Base-by-base conservation (phyloP, 2,329 filamentous ascomycete genomes). In the Cercospora zeina region DNA sequence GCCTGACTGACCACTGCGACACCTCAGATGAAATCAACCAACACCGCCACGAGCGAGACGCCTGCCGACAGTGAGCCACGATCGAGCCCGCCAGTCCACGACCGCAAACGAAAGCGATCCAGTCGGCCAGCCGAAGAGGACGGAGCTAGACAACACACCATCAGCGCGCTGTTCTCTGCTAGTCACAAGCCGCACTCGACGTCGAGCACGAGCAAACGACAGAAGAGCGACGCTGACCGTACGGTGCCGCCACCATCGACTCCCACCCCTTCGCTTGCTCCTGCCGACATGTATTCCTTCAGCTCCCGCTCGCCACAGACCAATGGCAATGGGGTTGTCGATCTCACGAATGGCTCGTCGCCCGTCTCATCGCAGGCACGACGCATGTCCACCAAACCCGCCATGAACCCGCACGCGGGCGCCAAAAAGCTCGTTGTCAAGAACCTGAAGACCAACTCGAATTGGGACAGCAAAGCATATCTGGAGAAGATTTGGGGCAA, bases 351-450 rank as follows among this genome's bases (percentile, higher is more conserved):
- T 62, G 70, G 73, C 68, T 70, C 75, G 67, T 68, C 73, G 2
- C 64, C 71, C 16, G 37, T 66, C 11, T 64, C 69, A 16, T 65
- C 70, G 5, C 66, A 71, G 55, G 62, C 62, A 21, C 70, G 68
- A 19, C 63, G 67, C 24, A 47, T 67, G 34, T 66, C 66, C 16
- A 39, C 67, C 58, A 47, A 69, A 80, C 21, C 56, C 14, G 30
- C 39, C 55, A 90, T 93, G 72, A 89, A 89, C 68, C 87, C 91
- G 11, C 86, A 90, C 70, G 81, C 83, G 10, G 92, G 91, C 33
- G 87, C 91, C 19, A 93, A 89, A 81, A 93, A 89, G 77, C 84
- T 99, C 50, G 85, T 93, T n/a, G 90, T 99, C 70, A 96, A 96
- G 83, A 97, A 97, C 74, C 83, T 97, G 66, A 87, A 89, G 62